These are phyloP conservation scores for Cladosporium sp. DNA, from an alignment of 2,329 filamentous ascomycete species.

Conservation along the genomic window DNA sequence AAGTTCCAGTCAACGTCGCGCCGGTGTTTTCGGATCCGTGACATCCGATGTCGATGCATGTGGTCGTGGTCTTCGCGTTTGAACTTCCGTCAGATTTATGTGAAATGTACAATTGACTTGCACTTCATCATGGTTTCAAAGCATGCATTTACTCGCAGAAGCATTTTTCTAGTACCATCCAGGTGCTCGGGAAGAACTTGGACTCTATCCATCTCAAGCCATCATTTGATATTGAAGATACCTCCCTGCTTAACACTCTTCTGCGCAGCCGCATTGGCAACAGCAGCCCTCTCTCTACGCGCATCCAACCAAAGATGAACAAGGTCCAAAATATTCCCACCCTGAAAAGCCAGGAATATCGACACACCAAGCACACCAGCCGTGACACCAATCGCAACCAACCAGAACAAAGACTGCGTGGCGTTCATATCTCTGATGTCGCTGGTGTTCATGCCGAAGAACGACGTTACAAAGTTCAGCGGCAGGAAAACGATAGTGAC, in stretches of 20 bases:
- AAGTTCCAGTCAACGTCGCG: too few relatives aligned
- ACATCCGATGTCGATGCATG: too few relatives aligned
- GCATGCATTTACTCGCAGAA: too few relatives aligned
- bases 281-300: constrained; percentile 10
- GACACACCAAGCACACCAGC: constrained; percentile 35
- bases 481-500: constrained; percentile 43
- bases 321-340: constrained; percentile 34
- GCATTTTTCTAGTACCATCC: too few relatives aligned
- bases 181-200: too few relatives aligned
- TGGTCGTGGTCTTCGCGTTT: too few relatives aligned
- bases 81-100: too few relatives aligned
- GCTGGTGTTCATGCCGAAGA: constrained; percentile 42
- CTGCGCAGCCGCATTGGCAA: background rate
- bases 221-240: too few relatives aligned
- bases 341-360: constrained; percentile 40
- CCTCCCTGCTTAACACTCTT: background rate
- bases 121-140: too few relatives aligned
- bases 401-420: constrained; percentile 39
- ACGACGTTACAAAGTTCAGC: constrained; percentile 40
- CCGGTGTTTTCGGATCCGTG: too few relatives aligned
- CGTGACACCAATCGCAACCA: constrained; percentile 36
- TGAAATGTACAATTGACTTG: too few relatives aligned
- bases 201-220: too few relatives aligned
- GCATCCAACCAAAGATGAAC: constrained; percentile 35
- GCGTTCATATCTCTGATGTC: constrained; percentile 39